Conservation (phyloP, 2,329 filamentous ascomycete genomes). For the Beauveria brongniartii region DNA sequence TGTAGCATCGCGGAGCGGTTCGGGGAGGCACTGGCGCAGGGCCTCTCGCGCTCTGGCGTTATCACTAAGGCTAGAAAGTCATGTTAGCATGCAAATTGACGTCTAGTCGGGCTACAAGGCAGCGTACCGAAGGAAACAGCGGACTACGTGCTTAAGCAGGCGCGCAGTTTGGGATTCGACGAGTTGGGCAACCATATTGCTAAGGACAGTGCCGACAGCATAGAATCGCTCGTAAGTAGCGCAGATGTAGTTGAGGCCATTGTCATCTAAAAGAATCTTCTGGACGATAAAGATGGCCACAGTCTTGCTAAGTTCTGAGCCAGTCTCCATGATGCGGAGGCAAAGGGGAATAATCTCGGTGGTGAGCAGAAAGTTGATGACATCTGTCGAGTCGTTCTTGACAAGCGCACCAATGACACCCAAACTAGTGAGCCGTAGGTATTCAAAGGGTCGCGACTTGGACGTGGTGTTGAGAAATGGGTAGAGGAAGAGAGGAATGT, state of each 20-base stretch:
- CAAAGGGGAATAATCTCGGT: constrained; percentile 98
- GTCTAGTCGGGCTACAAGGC: not conserved
- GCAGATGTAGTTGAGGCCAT: constrained; percentile 95
- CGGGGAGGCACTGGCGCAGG: constrained; percentile 88
- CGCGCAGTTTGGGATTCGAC: constrained; percentile 96
- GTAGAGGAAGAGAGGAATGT: constrained; percentile 95
- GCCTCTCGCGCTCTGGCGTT: constrained; percentile 94
- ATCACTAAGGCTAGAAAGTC: constrained; percentile 65
- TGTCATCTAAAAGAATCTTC: constrained; percentile 95
- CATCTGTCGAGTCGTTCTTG: constrained; percentile 97
- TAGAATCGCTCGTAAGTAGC: constrained; percentile 98
- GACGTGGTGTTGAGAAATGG: constrained; percentile 98
- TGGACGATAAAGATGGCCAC: constrained; percentile 99
- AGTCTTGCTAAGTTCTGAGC: constrained; percentile 95
- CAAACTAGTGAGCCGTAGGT: constrained; percentile 87
- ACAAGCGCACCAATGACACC: constrained; percentile 95
- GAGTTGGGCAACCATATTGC: constrained; percentile 97
- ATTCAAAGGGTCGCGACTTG: constrained; percentile 95
- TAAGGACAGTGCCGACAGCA: constrained; percentile 91
- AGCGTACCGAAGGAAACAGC: constrained; percentile 85
- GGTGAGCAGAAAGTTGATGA: constrained; percentile 97
- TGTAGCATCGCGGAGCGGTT: constrained; percentile 96
- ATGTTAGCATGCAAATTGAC: constrained; percentile 13
- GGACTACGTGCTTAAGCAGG: constrained; percentile 91
- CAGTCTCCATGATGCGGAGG: constrained; percentile 97